Evolutionary conservation across 1,284 basidiomycete species (phyloP).

Genomic region (Pyrrhoderma noxium): DNA sequence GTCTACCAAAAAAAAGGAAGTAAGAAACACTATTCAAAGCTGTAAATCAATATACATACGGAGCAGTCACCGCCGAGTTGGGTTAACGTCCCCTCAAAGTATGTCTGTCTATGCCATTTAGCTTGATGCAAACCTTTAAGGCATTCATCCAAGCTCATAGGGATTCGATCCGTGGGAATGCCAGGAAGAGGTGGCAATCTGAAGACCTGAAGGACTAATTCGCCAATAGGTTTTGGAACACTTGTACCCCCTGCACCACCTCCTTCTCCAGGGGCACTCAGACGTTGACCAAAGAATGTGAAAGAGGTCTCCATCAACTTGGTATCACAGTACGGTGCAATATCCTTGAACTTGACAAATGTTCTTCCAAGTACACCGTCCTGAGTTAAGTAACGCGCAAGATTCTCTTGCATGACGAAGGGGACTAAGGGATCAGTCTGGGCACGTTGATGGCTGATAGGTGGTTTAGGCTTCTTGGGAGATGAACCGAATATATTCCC

Average conservation of each 20-base stretch:
- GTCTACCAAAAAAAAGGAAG: slow-evolving; percentile 40
- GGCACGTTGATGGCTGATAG: slow-evolving; percentile 18
- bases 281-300: slow-evolving; percentile 73
- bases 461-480: slow-evolving; percentile 54
- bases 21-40: neutral
- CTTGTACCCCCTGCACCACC: slow-evolving; percentile 37
- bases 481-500: slow-evolving; percentile 71
- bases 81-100: slow-evolving; percentile 89
- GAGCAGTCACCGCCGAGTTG: slow-evolving; percentile 93
- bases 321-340: slow-evolving; percentile 74
- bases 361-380: slow-evolving; percentile 77
- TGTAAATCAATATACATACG: slow-evolving; percentile 41
- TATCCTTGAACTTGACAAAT: slow-evolving; percentile 81
- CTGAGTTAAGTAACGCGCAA: slow-evolving; percentile 75
- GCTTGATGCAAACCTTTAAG: slow-evolving; percentile 82
- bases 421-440: slow-evolving; percentile 14
- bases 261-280: slow-evolving; percentile 32
- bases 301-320: slow-evolving; percentile 78
- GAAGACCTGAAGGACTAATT: slow-evolving; percentile 83
- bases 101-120: slow-evolving; percentile 87
- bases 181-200: slow-evolving; percentile 83
- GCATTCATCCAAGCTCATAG: slow-evolving; percentile 90
- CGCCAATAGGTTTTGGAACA: slow-evolving; percentile 60
- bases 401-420: slow-evolving; percentile 42
- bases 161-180: slow-evolving; percentile 70